These are phyloP conservation scores for Grosmannia clavigera DNA, from an alignment of 2,329 filamentous ascomycete species.

Conservation along the genomic window DNA sequence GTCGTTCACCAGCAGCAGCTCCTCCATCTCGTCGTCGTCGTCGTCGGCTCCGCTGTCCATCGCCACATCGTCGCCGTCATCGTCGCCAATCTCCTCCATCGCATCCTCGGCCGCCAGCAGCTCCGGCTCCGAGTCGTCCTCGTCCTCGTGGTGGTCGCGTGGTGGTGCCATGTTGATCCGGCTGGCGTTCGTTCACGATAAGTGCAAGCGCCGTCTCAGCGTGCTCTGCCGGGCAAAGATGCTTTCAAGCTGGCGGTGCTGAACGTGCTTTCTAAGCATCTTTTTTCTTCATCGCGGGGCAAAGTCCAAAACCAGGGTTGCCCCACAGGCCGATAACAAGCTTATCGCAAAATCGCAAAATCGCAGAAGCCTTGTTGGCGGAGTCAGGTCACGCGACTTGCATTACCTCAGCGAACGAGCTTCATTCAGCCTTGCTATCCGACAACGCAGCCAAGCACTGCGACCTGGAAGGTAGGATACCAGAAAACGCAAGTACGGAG, in stretches of 20 bases:
- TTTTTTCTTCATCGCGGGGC: not conserved
- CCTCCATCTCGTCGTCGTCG: slow-evolving; percentile 40
- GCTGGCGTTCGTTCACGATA: not conserved
- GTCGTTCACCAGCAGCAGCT: slow-evolving; percentile 80
- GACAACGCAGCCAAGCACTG: not conserved
- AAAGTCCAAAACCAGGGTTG: not conserved
- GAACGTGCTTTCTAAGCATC: not conserved
- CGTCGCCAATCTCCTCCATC: slow-evolving; percentile 60
- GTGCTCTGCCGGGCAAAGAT: too few species aligned
- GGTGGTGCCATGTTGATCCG: not conserved
- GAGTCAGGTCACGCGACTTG: not conserved
- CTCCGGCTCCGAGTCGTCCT: slow-evolving; percentile 48
- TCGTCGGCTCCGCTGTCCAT: slow-evolving; percentile 15
- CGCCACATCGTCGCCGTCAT: slow-evolving; percentile 38
- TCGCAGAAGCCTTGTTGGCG: too few species aligned
- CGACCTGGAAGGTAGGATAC: not conserved
- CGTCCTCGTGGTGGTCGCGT: slow-evolving; percentile 24
- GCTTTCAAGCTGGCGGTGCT: not conserved
- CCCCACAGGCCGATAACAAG: not conserved
- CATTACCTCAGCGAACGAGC: not conserved
- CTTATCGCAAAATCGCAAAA: not conserved
- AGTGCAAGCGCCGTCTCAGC: too few species aligned
- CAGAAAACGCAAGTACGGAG: too few species aligned
- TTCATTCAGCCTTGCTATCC: not conserved
- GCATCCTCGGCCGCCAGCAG: slow-evolving; percentile 69